Evolutionary conservation across 805 yeast genomes (phyloP).

Genomic region (Yamadazyma tumulicola): DNA sequence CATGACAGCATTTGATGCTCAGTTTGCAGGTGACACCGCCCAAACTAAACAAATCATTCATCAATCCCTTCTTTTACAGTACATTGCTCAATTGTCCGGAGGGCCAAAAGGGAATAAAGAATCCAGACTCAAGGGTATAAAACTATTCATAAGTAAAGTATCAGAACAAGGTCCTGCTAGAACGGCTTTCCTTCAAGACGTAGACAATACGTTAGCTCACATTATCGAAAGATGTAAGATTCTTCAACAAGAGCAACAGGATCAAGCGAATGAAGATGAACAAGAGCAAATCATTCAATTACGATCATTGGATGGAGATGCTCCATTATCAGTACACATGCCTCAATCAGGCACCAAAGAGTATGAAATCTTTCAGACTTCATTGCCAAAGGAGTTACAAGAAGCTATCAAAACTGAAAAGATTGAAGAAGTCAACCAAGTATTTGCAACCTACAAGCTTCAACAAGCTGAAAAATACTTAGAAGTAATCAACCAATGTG

Average conservation of each 20-base stretch:
- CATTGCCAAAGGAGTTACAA: constrained; percentile 61
- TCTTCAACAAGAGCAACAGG: constrained; percentile 50
- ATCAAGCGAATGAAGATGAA: constrained; percentile 26
- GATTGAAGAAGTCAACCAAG: constrained; percentile 77
- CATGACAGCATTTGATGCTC: constrained; percentile 88
- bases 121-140: constrained; percentile 43
- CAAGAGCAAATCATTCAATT: constrained; percentile 77
- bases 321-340: constrained; percentile 65
- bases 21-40: constrained; percentile 56
- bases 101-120: constrained; percentile 24
- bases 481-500: constrained; percentile 72
- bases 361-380: constrained; percentile 51
- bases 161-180: constrained; percentile 56
- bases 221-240: constrained; percentile 71
- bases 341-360: constrained; percentile 58
- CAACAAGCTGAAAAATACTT: constrained; percentile 78
- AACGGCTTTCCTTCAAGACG: constrained; percentile 69
- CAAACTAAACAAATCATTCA: constrained; percentile 66
- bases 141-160: constrained; percentile 65
- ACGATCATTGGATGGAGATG: constrained; percentile 80
- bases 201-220: constrained; percentile 69
- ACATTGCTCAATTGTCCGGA: constrained; percentile 48
- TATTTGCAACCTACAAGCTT: constrained; percentile 67
- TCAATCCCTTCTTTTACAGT: constrained; percentile 78
- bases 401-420: constrained; percentile 68